Evolutionary conservation across 2,329 filamentous ascomycete genomes (phyloP), one percentile per base, ranked within the genome.

Genomic region (Daldinia sp.): DNA sequence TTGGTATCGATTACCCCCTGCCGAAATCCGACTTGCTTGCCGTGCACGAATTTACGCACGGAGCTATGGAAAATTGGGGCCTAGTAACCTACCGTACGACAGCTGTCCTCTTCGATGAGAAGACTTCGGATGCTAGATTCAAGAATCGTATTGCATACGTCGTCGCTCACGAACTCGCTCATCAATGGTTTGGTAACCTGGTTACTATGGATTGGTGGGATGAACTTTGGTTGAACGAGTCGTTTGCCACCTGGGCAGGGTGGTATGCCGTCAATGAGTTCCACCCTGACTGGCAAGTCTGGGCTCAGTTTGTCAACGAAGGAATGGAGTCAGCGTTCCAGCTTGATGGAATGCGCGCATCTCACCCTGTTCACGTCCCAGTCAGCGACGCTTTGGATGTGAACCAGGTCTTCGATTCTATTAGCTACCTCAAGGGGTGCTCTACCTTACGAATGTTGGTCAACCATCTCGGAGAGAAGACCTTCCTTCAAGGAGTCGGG

Each of bases 181-280:
- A 97, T 75, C 93, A 96, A 80, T 97, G 94, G 94, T 97, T 97
- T 71, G 93, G 93, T 34, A 96, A 97, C 76, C 85, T 97, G 9
- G 93, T 96, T 41, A 97, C 94, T 4, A 97, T 97, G 93, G 92
- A 96, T 77, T 97, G 93, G 93, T 95, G 92, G 92, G 92, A 90
- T 74, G 91, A 96, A 80, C 85, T 95, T 37, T 97, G 93, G 93
- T 85, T 96, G 53, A 96, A 96, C 73, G 94, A 98, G 78, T 94
- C 94, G 10, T 99, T 99, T 75, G 95, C 95, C 39, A 99, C 95
- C 2, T 98, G 94, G 94, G 94, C 97, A 41, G 95, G 94, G 53
- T 99, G 94, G 94, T 85, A 94, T 64, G 94, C 93, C 8, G 88
- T 94, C 61, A 92, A 98, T 75, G 86, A 96, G 75, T 87, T 98